phyloP scores from a whole-genome alignment of 1,139 yeast species.

The Geotrichum klebahnii region DNA sequence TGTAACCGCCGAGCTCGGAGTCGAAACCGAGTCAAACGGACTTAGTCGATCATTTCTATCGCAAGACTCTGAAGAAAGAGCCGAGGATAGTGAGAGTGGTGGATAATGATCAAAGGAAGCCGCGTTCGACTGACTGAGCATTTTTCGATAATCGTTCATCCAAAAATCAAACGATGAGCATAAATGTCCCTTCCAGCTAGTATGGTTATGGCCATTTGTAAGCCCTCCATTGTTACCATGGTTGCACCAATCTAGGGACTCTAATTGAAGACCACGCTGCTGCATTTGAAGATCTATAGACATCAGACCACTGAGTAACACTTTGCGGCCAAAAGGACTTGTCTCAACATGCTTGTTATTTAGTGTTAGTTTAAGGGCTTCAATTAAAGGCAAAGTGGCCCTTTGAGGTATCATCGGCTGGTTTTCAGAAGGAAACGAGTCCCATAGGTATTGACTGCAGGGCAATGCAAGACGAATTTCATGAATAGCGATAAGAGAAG shows the following conservation, averaged over 20 bases:
- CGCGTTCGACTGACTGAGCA: constrained; percentile 23
- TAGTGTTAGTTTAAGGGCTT: constrained; percentile 53
- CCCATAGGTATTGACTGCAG: constrained; percentile 79
- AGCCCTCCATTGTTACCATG: background rate
- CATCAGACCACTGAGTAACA: constrained; percentile 64
- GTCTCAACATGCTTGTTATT: constrained; percentile 51
- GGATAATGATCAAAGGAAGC: constrained; percentile 25
- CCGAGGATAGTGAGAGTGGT: background rate
- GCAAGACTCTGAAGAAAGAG: background rate
- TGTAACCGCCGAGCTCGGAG: background rate
- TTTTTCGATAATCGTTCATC: constrained; percentile 14
- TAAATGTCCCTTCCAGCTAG: constrained; percentile 14
- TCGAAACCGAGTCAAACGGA: background rate
- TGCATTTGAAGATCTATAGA: constrained; percentile 72
- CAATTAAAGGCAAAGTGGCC: constrained; percentile 45
- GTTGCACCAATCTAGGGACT: constrained; percentile 43
- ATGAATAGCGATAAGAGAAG: constrained; percentile 61
- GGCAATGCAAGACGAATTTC: constrained; percentile 72
- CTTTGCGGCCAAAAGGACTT: constrained; percentile 57
- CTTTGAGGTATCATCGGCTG: constrained; percentile 30
- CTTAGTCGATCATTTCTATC: background rate
- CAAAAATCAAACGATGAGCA: constrained; percentile 16
- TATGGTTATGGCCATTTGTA: background rate
- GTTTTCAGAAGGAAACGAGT: constrained; percentile 37
- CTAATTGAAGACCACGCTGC: constrained; percentile 60